Percentiles rank a stretch among this genome's conserved stretches.
Evolutionary conservation across 352 stramenopile genomes (phyloP).

Genomic region (Aphanomyces euteiches): DNA sequence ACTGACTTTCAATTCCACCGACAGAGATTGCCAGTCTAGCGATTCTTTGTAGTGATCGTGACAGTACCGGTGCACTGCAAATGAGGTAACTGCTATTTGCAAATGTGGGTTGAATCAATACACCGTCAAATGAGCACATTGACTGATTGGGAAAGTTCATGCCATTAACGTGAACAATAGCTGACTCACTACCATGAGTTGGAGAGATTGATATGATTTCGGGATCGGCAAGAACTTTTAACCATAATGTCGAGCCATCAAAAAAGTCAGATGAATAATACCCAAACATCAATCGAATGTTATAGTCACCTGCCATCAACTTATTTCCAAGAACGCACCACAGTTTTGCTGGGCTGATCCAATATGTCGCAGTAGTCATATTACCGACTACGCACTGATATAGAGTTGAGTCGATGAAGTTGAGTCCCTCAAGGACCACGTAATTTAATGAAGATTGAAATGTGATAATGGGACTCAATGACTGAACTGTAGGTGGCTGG

Average conservation of each 20-base stretch:
- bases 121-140: background rate
- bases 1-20: background rate
- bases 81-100: background rate
- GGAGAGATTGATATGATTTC: background rate
- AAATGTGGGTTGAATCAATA: background rate
- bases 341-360: conserved; percentile 14
- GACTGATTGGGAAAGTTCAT: background rate
- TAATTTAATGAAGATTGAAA: background rate
- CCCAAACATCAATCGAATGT: background rate
- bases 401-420: conserved; percentile 13
- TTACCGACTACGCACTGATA: conserved; percentile 5
- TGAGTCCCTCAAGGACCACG: background rate
- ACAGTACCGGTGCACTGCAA: background rate
- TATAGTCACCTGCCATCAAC: background rate
- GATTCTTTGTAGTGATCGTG: background rate
- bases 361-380: background rate
- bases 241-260: background rate
- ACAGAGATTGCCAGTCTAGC: background rate
- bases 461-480: background rate
- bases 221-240: background rate
- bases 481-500: background rate
- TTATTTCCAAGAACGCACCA: background rate
- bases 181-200: conserved; percentile 2
- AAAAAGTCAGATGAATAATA: background rate
- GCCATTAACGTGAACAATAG: background rate